phyloP scores from a whole-genome alignment of 768 basidiomycete species.

The Mycena maculata region DNA sequence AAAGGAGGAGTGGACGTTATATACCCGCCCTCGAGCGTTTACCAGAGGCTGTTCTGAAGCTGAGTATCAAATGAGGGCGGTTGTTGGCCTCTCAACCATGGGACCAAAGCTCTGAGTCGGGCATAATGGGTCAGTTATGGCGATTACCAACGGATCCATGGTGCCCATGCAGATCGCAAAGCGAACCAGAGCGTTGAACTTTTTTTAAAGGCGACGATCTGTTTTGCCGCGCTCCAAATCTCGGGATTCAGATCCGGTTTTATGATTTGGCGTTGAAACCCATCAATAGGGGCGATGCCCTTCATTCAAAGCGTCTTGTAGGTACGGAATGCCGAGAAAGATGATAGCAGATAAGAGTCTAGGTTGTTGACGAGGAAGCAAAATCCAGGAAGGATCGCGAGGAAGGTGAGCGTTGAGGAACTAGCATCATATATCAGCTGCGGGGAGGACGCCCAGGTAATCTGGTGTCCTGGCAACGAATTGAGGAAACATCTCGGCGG shows the following conservation, averaged over 20 bases:
- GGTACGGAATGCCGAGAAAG: neutral
- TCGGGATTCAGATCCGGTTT: neutral
- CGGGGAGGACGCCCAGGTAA: neutral
- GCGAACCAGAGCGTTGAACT: neutral
- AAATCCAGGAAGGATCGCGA: neutral
- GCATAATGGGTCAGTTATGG: neutral
- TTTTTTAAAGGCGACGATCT: slow-evolving; percentile 8
- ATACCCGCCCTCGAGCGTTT: neutral
- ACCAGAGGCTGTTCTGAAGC: slow-evolving; percentile 5
- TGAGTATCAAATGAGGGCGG: neutral
- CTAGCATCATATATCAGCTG: neutral
- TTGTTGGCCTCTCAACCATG: slow-evolving; percentile 15
- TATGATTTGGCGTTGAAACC: neutral
- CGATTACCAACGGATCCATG: neutral
- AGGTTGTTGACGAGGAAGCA: no score
- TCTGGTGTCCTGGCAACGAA: slow-evolving; percentile 17
- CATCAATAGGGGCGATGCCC: neutral
- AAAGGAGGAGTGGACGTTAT: neutral
- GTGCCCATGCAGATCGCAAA: neutral
- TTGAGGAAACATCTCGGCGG: slow-evolving; percentile 18
- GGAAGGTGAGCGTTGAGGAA: neutral
- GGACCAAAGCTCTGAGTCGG: neutral
- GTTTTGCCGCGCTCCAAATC: neutral
- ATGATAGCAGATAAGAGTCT: neutral
- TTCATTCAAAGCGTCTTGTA: neutral